These are phyloP conservation scores for Mrakia gelida DNA, from an alignment of 768 basidiomycete genomes.

Conservation along the genomic window DNA sequence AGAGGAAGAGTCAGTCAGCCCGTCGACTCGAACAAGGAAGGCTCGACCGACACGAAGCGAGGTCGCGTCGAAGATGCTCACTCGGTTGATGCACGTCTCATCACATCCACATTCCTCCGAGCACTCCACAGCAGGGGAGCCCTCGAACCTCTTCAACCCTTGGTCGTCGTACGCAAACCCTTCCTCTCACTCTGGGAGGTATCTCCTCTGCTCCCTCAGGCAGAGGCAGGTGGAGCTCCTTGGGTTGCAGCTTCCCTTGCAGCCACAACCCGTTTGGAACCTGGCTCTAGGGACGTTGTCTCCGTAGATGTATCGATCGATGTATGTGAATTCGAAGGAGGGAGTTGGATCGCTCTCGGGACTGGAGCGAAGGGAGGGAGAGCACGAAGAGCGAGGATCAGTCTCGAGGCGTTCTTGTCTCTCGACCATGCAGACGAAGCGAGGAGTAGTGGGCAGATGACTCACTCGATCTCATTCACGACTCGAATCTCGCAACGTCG, in stretches of 20 bases:
- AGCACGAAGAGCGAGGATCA: neutral
- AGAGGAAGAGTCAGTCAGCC: too few relatives aligned
- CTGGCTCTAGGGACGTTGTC: neutral
- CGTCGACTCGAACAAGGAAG: too few relatives aligned
- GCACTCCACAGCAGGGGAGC: neutral
- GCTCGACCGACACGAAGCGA: too few relatives aligned
- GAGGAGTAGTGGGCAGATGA: neutral
- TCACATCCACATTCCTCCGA: neutral
- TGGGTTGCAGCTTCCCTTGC: neutral
- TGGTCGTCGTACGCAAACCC: neutral
- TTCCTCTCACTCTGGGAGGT: neutral
- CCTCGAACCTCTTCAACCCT: neutral
- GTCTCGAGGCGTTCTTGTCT: too few relatives aligned
- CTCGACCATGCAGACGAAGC: neutral
- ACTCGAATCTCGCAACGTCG: neutral
- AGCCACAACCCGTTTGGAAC: neutral
- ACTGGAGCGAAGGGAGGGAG: neutral
- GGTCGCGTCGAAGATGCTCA: too few relatives aligned
- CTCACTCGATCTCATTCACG: constrained; percentile 3
- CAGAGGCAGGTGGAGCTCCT: neutral
- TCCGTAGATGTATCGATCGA: neutral
- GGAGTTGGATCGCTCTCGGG: neutral
- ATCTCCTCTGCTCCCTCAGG: neutral
- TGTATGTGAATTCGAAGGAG: neutral
- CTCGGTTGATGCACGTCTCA: neutral